Evolutionary conservation across 2,329 filamentous ascomycete species (phyloP).

Genomic region (Hypoxylon sp.): DNA sequence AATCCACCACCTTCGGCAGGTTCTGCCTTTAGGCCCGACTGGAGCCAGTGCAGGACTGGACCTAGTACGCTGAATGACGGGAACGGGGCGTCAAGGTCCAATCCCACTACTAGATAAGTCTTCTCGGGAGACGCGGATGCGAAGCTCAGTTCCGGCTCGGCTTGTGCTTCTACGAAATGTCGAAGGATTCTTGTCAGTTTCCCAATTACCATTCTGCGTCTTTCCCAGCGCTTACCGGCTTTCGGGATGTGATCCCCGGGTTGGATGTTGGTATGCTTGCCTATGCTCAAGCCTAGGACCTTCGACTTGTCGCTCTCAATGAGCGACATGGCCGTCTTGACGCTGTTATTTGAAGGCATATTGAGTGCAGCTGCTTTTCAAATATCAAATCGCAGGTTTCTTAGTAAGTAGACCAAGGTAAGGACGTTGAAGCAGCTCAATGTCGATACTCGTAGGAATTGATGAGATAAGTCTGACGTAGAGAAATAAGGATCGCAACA

Average conservation of each 20-base stretch:
- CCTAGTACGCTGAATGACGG: slow-evolving; percentile 58
- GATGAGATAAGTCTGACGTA: slow-evolving; percentile 27
- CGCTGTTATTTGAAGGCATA: slow-evolving; percentile 28
- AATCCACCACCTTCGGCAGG: slow-evolving; percentile 17
- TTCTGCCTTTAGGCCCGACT: slow-evolving; percentile 50
- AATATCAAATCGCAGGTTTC: background rate
- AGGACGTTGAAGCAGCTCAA: slow-evolving; percentile 1
- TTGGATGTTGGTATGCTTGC: slow-evolving; percentile 31
- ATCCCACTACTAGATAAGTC: slow-evolving; percentile 59
- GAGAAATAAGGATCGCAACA: background rate
- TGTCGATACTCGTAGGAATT: background rate
- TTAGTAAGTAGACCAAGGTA: background rate
- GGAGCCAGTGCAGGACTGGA: slow-evolving; percentile 65
- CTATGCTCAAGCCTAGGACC: slow-evolving; percentile 34
- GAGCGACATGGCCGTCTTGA: slow-evolving; percentile 33
- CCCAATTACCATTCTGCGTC: background rate
- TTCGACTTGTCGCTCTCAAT: slow-evolving; percentile 41
- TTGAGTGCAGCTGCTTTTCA: background rate
- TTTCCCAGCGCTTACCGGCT: slow-evolving; percentile 25
- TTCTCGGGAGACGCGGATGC: slow-evolving; percentile 32
- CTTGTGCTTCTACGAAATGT: slow-evolving; percentile 31
- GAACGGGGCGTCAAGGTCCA: slow-evolving; percentile 66
- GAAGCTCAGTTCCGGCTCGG: slow-evolving; percentile 31
- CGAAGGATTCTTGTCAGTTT: slow-evolving; percentile 10
- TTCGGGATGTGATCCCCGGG: slow-evolving; percentile 32